Base-by-base conservation (phyloP, 768 basidiomycete species). In the Tubosaeta sp. region DNA sequence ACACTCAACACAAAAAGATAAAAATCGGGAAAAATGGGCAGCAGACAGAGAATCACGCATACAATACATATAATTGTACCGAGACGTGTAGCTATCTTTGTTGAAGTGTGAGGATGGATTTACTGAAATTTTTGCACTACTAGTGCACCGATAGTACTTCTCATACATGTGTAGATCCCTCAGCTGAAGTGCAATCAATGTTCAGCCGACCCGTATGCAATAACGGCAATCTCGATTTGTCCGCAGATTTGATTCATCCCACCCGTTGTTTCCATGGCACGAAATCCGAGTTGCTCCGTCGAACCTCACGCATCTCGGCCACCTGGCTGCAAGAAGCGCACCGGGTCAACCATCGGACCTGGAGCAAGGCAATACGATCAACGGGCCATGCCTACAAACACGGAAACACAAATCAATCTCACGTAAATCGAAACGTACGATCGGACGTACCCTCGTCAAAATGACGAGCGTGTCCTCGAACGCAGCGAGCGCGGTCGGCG, bases 341-440 rank as follows among this genome's bases (percentile, higher is more conserved):
- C 7, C 12, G 44, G 19, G 33, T 33, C 19, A 22, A 51, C 29
- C 51, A 46, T 51, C 31, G 51, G 29, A 29, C 37, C 51, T 51
- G n/a, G 5, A 27, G 25, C 25, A 19, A 19, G 19, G 31, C n/a
- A 29, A 45, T 19, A 17, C 17, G 17, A 31, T 37, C 27, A 43
- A 48, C 37, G 13, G 22, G 10, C 42, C 22, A 8, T 33, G 4
- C 43, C 26, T 17, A 29, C 25, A 33, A 1, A 4, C 22, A 5
- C n/a, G 2, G n/a, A n/a, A 50, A 44, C 12, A 14, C 26, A 27
- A 27, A 13, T 17, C n/a, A 6, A 17, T 25, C 59, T 53, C n/a
- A 61, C 59, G 51, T 33, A 60, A 5, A 54, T 61, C 59, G 38
- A 57, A 54, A 12, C 45, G 43, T n/a, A 52, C 25, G 31, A 57